These are phyloP conservation scores for Cystobasidiaceae sp. DNA, from an alignment of 1,284 basidiomycete species.

Conservation along the genomic window DNA sequence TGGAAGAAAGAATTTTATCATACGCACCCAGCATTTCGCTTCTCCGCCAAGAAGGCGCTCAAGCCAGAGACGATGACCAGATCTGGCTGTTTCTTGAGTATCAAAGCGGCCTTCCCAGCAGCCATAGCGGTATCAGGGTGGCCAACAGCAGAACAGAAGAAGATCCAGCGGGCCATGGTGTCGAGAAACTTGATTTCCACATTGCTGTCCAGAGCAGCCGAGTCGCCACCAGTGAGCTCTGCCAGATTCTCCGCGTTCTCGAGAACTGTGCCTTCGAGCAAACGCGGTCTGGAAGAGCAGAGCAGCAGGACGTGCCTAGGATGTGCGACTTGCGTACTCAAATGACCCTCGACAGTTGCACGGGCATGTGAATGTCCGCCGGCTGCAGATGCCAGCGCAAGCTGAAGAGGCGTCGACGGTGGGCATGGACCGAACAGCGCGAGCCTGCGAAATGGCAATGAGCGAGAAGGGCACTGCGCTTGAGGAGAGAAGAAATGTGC, in stretches of 20 bases:
- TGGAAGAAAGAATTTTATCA: neutral
- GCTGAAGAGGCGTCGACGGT: constrained; percentile 13
- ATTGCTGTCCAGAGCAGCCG: constrained; percentile 7
- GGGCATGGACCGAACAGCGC: constrained; percentile 15
- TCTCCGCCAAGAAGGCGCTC: constrained; percentile 3
- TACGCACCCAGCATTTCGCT: constrained; percentile 16
- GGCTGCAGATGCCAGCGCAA: constrained; percentile 7
- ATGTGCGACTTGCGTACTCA: neutral
- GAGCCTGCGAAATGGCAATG: constrained; percentile 4
- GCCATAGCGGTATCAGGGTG: too few relatives aligned
- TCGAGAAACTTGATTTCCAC: constrained; percentile 19
- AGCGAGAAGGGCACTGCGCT: constrained; percentile 11
- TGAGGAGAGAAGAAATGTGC: constrained; percentile 14
- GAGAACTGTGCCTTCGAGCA: constrained; percentile 7
- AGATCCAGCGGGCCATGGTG: constrained; percentile 10
- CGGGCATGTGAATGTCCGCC: neutral
- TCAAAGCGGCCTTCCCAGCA: too few relatives aligned
- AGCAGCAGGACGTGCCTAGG: constrained; percentile 10
- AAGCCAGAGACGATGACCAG: constrained; percentile 22
- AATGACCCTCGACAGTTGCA: neutral
- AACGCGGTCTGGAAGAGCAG: neutral
- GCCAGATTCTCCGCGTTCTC: constrained; percentile 27
- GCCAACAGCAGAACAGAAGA: constrained; percentile 16
- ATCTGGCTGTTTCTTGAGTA: constrained; percentile 14
- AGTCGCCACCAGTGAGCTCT: constrained; percentile 16